Conservation (phyloP, 352 stramenopile genomes). For the Peronospora tabacina region DNA sequence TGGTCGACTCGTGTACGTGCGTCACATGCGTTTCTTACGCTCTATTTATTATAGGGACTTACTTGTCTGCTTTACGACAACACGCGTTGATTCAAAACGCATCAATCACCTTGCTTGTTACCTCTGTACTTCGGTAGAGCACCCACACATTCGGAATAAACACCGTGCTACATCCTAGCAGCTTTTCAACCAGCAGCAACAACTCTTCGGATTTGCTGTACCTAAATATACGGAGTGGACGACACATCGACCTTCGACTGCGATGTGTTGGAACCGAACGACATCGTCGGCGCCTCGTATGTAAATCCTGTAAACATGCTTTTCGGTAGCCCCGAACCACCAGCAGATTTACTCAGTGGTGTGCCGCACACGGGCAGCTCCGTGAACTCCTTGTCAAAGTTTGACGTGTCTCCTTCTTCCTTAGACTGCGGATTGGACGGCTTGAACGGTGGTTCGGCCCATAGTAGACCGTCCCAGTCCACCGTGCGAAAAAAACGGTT, state of each 20-base stretch:
- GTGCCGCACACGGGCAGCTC: conserved; percentile 77
- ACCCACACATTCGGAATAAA: conserved; percentile 7
- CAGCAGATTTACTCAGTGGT: conserved; percentile 61
- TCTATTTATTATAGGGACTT: conserved; percentile 34
- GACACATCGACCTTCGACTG: conserved; percentile 82
- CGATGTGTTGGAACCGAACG: conserved; percentile 80
- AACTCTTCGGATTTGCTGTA: conserved; percentile 13
- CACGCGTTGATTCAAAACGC: conserved; percentile 18
- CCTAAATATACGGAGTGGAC: conserved; percentile 85
- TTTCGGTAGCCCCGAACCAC: conserved; percentile 50
- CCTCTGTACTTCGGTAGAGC: conserved; percentile 15
- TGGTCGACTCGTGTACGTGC: conserved; percentile 9
- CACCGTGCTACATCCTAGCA: conserved; percentile 4
- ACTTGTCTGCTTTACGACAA: conserved; percentile 10
- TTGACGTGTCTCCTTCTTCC: conserved; percentile 81
- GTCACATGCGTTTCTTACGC: conserved; percentile 30
- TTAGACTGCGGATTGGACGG: conserved; percentile 78
- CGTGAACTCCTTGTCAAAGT: conserved; percentile 89
- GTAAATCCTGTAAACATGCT: conserved; percentile 86
- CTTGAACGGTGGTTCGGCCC: conserved; percentile 83
- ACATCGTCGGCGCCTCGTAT: conserved; percentile 77
- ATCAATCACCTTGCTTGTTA: conserved; percentile 15
- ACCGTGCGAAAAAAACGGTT: conserved; percentile 83
- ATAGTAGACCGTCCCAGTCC: conserved; percentile 83
- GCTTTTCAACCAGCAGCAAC: conserved; percentile 9